Conservation (phyloP, 345 rosid species). For the Rhodamnia rubescens region DNA sequence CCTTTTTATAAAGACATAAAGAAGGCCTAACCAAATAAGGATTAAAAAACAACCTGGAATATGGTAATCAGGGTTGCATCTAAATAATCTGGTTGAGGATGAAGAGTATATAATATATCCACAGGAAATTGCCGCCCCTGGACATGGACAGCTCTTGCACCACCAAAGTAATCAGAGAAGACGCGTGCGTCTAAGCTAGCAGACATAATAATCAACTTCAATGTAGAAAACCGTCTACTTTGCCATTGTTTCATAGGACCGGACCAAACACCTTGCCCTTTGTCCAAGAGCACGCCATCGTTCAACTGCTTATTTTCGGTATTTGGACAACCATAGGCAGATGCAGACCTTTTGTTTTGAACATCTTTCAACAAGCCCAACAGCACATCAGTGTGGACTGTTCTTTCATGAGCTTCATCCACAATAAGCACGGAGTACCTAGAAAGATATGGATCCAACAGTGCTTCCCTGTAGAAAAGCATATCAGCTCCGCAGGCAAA, state of each 20-base stretch:
- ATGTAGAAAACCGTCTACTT: slow-evolving; percentile 38
- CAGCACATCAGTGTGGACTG: slow-evolving; percentile 85
- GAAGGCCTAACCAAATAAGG: background rate
- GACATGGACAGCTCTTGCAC: slow-evolving; percentile 83
- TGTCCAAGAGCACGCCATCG: slow-evolving; percentile 9
- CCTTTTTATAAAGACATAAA: background rate
- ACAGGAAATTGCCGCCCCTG: slow-evolving; percentile 82
- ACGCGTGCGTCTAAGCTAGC: slow-evolving; percentile 93
- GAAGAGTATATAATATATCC: slow-evolving; percentile 55
- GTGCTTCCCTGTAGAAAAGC: slow-evolving; percentile 52
- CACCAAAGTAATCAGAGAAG: slow-evolving; percentile 73
- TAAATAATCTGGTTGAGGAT: slow-evolving; percentile 65
- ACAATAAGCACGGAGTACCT: slow-evolving; percentile 73
- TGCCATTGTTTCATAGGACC: slow-evolving; percentile 31
- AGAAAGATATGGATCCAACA: slow-evolving; percentile 77
- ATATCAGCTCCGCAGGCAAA: background rate
- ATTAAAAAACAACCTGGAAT: slow-evolving; percentile 56
- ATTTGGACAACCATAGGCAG: slow-evolving; percentile 9
- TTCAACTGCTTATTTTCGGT: slow-evolving; percentile 13
- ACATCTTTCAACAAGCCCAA: slow-evolving; percentile 78
- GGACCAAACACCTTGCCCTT: slow-evolving; percentile 19
- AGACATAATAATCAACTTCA: slow-evolving; percentile 88
- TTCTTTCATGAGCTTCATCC: slow-evolving; percentile 97
- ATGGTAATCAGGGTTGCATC: slow-evolving; percentile 69
- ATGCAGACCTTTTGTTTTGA: slow-evolving; percentile 43